Conservation (phyloP, 1,284 basidiomycete species). For the Amylostereum areolatum region DNA sequence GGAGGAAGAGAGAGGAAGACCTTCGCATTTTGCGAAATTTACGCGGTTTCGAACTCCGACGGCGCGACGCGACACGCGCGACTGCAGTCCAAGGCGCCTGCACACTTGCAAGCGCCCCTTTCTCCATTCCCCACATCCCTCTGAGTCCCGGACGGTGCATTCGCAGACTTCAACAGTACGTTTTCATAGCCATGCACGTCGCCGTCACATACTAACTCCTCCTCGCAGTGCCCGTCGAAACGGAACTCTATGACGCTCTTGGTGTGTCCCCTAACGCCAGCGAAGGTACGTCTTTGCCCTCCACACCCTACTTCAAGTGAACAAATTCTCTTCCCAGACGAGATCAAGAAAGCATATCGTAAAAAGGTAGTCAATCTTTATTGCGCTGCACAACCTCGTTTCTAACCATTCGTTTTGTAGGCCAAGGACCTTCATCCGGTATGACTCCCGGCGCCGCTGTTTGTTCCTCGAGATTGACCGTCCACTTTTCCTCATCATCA, state of each 20-base stretch:
- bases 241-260: conserved; percentile 75
- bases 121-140: too few species aligned
- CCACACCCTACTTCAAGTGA: not conserved
- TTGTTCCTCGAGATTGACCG: conserved; percentile 6
- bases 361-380: conserved; percentile 57
- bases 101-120: too few species aligned
- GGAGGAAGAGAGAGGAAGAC: too few species aligned
- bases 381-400: conserved; percentile 4
- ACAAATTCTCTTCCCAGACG: conserved; percentile 37
- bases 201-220: conserved; percentile 8
- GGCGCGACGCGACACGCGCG: too few species aligned
- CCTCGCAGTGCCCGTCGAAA: conserved; percentile 62
- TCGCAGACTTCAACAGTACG: conserved; percentile 19
- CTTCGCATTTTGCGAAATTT: too few species aligned
- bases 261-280: conserved; percentile 64
- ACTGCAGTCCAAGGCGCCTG: too few species aligned
- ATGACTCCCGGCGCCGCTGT: conserved; percentile 26
- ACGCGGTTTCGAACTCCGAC: too few species aligned
- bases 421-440: conserved; percentile 90
- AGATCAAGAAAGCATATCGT: conserved; percentile 91
- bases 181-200: conserved; percentile 2
- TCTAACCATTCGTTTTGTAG: conserved; percentile 35
- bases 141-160: conserved; percentile 1
- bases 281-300: conserved; percentile 44
- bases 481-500: conserved; percentile 5